Evolutionary conservation across 2,329 filamentous ascomycete genomes (phyloP), one percentile per base, ranked within the genome.

Genomic region (Furcasterigmium sp.): DNA sequence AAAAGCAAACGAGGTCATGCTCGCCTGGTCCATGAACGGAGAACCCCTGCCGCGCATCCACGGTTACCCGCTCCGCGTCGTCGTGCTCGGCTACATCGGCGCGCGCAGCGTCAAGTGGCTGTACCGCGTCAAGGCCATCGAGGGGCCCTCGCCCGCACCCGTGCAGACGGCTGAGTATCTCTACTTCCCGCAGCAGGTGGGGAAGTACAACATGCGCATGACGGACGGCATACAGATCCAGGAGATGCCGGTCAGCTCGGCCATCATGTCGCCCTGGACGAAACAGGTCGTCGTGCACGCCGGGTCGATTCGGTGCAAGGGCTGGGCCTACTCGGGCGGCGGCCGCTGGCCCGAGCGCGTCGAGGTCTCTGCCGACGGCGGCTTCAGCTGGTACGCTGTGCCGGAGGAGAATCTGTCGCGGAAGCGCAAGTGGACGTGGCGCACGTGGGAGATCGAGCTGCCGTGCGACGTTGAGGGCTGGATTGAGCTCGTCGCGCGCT

Each of bases 11-110:
- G 80, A 87, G 53, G 83, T 87, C 0, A 65, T 87, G 39, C 67
- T 87, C 0, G 78, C 77, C 0, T 87, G 81, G 80, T 78, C 85
- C 53, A 87, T 87, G 83, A 87, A 87, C 49, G 82, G 76, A 5
- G 65, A 83, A 47, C 69, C 70, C 0, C 64, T 87, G 0, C 83
- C 82, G 0, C 70, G 68, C 10, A 84, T 85, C 46, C 84, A 87
- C 46, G 83, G 83, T 0, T 81, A 69, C 19, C 83, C 83, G 0
- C 62, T 87, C 0, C 71, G 83, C 5, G 67, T 73, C 0, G 70
- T 86, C 0, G 81, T 85, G 0, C 68, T 82, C 50, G 80, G 80
- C 0, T 85, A 85, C 50, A 84, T 86, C 45, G 83, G 82, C 1
- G 83, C 82, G 0, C 60, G 78, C n/a, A 77, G 72, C 46, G 72